Conservation (phyloP, 352 stramenopile species). For the Pythium apleroticum region DNA sequence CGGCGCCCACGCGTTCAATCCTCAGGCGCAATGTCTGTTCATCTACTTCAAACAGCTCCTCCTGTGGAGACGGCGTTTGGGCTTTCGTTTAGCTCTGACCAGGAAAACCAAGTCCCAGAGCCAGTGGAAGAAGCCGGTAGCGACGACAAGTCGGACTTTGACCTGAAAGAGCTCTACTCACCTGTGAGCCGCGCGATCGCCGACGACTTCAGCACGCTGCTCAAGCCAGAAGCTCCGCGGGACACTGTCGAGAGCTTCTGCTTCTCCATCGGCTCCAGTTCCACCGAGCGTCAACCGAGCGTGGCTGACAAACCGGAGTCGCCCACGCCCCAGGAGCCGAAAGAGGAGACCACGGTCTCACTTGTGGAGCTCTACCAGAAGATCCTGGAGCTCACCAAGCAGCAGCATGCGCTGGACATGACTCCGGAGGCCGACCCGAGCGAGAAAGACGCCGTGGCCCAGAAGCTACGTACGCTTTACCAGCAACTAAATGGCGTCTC, state of each 20-base stretch:
- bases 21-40: background rate
- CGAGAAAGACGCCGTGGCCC: conserved; percentile 42
- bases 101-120: background rate
- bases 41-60: background rate
- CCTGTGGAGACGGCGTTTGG: background rate
- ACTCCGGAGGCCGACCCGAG: conserved; percentile 34
- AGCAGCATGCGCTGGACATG: conserved; percentile 49
- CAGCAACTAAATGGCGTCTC: background rate
- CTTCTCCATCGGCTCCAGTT: background rate
- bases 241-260: background rate
- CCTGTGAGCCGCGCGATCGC: background rate
- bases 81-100: background rate
- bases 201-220: conserved; percentile 5
- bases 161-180: background rate
- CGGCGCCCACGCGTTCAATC: background rate
- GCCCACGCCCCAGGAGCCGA: background rate
- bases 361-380: conserved; percentile 64
- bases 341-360: conserved; percentile 31
- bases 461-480: background rate
- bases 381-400: conserved; percentile 61
- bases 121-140: background rate
- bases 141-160: background rate
- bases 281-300: background rate
- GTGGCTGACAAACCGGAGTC: background rate
- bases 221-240: background rate